Base-by-base conservation (phyloP, 2,329 filamentous ascomycete species). In the Sporothrix brasiliensis region DNA sequence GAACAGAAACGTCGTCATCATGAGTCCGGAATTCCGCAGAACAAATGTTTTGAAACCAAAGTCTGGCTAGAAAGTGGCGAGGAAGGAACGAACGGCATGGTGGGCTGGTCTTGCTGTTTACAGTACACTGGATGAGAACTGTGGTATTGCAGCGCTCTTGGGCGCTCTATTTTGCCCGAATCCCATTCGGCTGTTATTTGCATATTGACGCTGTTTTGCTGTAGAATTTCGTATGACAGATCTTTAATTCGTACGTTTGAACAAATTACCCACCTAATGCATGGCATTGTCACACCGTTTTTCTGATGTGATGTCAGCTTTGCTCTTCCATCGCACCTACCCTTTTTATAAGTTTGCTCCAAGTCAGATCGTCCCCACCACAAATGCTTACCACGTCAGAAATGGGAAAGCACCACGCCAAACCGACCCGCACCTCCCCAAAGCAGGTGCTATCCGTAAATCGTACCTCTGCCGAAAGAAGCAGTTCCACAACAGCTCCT, bases 321-420 rank as follows among this genome's bases (percentile, higher is more conserved):
- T 47, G 39, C 39, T 47, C n/a, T 34, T 27, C 58, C 41, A 9
- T 49, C 21, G 58, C 58, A 4, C 54, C 30, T 34, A 4, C 53
- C 27, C 10, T n/a, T 30, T 53, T 56, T 0, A 41, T 19, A 41
- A 39, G 3, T 41, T 19, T 63, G 58, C 58, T 63, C 34, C 34
- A 39, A 47, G n/a, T 19, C 30, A 24, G 56, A 61, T 61, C 63
- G 63, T 41, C n/a, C 63, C 39, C 63, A 65, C 30, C 63, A 21
- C 63, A 65, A 44, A 65, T 65, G 61, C 16, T 30, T 50, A 50
- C 13, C 16, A n/a, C 2, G 3, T 41, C 4, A 3, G 19, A n/a
- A 49, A 30, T 21, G 61, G 63, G 63, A 67, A 67, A 47, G 34
- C 61, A 13, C 61, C 41, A 61, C 9, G 24, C 27, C n/a, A n/a